Evolutionary conservation across 2,329 filamentous ascomycete genomes (phyloP).

Genomic region (Botrytis medusae): DNA sequence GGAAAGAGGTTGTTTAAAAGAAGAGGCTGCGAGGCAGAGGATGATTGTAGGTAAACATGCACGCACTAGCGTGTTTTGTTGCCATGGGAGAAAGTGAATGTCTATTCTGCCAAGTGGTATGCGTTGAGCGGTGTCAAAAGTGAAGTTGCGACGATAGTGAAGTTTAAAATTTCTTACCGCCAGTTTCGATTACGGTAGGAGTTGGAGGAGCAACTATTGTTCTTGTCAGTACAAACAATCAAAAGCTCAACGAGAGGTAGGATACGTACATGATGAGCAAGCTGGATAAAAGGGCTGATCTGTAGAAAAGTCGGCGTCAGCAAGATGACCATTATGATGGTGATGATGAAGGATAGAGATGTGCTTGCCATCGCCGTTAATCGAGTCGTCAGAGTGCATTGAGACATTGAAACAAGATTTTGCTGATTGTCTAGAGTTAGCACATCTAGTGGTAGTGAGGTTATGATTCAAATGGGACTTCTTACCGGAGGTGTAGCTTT

Average conservation of each 20-base stretch:
- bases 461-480: not conserved
- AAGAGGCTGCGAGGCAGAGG: not conserved
- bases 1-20: not conserved
- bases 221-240: not conserved
- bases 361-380: not conserved
- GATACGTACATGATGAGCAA: not conserved
- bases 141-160: not conserved
- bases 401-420: not conserved
- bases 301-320: not conserved
- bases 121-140: not conserved
- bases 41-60: not conserved
- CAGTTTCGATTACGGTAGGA: not conserved
- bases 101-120: not conserved
- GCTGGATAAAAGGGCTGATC: not conserved
- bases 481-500: not conserved
- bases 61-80: conserved; percentile 10
- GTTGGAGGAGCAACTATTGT: not conserved
- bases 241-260: not conserved
- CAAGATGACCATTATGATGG: not conserved
- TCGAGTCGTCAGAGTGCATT: rapidly evolving
- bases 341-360: too few species aligned
- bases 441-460: not conserved
- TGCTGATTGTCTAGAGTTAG: not conserved
- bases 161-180: not conserved
- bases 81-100: not conserved